These are phyloP conservation scores for Dioscorea zingiberensis DNA, from an alignment of 106 monocot species.

Conservation along the genomic window DNA sequence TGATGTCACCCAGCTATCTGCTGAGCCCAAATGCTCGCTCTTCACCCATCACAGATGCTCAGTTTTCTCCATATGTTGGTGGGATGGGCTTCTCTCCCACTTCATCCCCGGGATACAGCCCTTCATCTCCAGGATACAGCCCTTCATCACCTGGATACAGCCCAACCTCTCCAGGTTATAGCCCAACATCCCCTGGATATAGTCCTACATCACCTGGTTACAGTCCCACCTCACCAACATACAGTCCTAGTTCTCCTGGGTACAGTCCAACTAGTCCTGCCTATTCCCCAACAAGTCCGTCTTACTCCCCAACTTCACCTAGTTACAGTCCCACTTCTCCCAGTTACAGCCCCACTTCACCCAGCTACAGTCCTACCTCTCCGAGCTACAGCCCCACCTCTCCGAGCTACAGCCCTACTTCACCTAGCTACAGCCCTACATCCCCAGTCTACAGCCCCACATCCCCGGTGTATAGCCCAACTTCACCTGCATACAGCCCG, in stretches of 20 bases:
- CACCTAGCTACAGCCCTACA: conserved; percentile 86
- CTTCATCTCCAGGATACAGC: conserved; percentile 89
- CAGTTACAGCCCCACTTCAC: conserved; percentile 75
- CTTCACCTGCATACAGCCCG: conserved; percentile 84
- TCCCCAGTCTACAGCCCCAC: conserved; percentile 90
- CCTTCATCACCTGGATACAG: conserved; percentile 93
- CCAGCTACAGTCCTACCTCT: conserved; percentile 79
- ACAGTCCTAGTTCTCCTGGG: conserved; percentile 89
- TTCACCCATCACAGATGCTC: conserved; percentile 93
- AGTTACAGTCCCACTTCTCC: conserved; percentile 57
- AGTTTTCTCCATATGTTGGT: conserved; percentile 96
- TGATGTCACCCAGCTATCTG: conserved; percentile 96
- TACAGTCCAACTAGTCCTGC: conserved; percentile 96
- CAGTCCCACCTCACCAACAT: conserved; percentile 85
- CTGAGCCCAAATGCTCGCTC: conserved; percentile 80
- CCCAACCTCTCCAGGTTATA: conserved; percentile 89
- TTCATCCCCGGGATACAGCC: conserved; percentile 88
- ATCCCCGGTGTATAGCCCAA: conserved; percentile 88
- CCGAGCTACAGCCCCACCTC: conserved; percentile 85
- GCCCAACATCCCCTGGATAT: conserved; percentile 86
- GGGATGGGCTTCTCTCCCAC: conserved; percentile 92
- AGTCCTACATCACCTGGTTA: conserved; percentile 93
- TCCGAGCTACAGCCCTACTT: conserved; percentile 78
- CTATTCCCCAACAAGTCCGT: conserved; percentile 93
- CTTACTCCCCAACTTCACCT: conserved; percentile 75